Evolutionary conservation across 1,139 yeast genomes (phyloP), one percentile per base, ranked within the genome.

Genomic region (Meyerozyma guilliermondii): DNA sequence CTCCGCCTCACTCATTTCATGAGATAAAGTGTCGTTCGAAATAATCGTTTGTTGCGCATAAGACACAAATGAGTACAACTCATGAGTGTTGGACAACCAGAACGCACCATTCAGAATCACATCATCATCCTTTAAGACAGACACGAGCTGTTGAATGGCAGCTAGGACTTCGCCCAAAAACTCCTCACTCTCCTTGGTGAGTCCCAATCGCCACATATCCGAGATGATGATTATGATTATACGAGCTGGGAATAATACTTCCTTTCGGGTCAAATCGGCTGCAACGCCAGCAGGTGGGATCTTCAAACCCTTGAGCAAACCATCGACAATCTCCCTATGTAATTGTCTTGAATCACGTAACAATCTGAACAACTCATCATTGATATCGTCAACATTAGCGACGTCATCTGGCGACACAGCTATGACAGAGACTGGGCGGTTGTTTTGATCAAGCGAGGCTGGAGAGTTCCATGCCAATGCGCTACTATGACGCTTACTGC

Each of bases 191-290:
- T 91, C 96, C 53, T 86, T 83, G 31, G 96, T 89, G 55, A 89
- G 77, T 2, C 98, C 98, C 45, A 91, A 74, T 65, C 98, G 80
- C 99, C 99, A 92, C 98, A 92, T 89, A 63, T 94, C 98, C 55
- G 95, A 84, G 48, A 92, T 76, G 37, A 92, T 85, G 50, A 94
- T 85, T 54, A 92, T 91, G 55, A 92, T 83, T 49, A 92, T 87
- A 70, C 97, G 83, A 2, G 98, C 95, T 35, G 98, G 99, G 81
- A 89, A 92, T 43, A 92, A 74, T 30, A 92, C 95, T 63, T 94
- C 98, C 62, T 91, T 88, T 57, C 89, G 78, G 13, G 94, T 82
- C 51, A 88, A 74, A 58, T 85, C 89, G 38, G 87, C 83, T 41
- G 89, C 87, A 51, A 87, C 87, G 45, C 91, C 83, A 23, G 95